Conservation (phyloP, 257 asterid species). For the Nicotiana attenuata region DNA sequence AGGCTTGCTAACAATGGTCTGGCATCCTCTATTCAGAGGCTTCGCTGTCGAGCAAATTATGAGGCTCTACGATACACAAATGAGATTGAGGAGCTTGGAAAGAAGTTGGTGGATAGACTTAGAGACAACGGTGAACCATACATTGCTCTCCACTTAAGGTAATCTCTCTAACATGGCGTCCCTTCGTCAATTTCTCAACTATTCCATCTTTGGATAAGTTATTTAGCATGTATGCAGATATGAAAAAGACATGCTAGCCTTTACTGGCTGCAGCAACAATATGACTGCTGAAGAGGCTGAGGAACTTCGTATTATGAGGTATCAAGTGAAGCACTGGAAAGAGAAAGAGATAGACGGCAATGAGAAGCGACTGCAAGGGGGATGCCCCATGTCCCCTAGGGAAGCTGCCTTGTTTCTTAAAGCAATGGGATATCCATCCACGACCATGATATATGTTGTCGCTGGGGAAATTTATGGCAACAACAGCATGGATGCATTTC, state of each 20-base stretch:
- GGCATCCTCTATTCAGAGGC: conserved; percentile 48
- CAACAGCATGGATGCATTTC: conserved; percentile 44
- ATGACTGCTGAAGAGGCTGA: conserved; percentile 36
- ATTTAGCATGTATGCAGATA: conserved; percentile 27
- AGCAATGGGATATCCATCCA: conserved; percentile 61
- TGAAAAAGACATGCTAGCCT: conserved; percentile 76
- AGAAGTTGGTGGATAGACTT: conserved; percentile 36
- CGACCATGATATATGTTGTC: conserved; percentile 48
- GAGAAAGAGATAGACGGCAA: conserved; percentile 49
- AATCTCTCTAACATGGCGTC: neutral
- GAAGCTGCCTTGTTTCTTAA: conserved; percentile 65
- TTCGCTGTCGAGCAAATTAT: conserved; percentile 61
- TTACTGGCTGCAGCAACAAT: conserved; percentile 69
- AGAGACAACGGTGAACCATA: conserved; percentile 32
- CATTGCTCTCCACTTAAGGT: conserved; percentile 74
- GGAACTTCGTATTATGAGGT: conserved; percentile 52
- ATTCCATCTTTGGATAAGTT: neutral
- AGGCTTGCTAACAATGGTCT: conserved; percentile 60
- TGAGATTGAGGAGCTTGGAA: conserved; percentile 54
- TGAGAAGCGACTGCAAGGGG: conserved; percentile 38
- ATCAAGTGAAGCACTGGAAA: conserved; percentile 54
- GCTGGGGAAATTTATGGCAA: conserved; percentile 60
- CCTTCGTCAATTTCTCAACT: neutral
- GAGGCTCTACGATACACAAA: conserved; percentile 52
- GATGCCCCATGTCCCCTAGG: conserved; percentile 69